Evolutionary conservation across 805 yeast species (phyloP), one percentile per base, ranked within the genome.

Genomic region (Starmerella powellii): DNA sequence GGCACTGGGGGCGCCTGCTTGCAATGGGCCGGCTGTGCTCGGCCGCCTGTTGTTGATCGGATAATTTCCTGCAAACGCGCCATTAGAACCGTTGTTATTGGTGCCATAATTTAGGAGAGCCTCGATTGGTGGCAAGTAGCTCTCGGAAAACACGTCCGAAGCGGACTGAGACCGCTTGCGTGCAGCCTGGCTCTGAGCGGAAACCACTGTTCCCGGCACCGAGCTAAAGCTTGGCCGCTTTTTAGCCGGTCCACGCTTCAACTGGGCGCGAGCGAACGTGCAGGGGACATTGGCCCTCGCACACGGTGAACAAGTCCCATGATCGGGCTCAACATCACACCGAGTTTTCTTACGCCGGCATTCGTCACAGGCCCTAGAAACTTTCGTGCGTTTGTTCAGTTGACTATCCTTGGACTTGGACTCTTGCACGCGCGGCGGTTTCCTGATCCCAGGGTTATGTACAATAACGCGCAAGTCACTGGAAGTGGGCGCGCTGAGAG

Each of bases 191-290:
- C 8, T 18, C 23, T 17, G 19, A 18, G 18, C 27, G 37, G 34
- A 16, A 41, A 26, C 20, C 12, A 32, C 37, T 4, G 20, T 20
- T 15, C 19, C 21, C 31, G 35, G 26, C n/a, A 15, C 8, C 21
- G 35, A 6, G 10, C 40, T 34, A 32, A 31, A 46, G 37, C 50
- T 42, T 26, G 46, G 39, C n/a, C 47, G 47, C 21, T 78, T 75
- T 51, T 73, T 74, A 1, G 76, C 65, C 3, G 81, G 81, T 1
- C 81, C 81, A 41, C 81, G 62, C 49, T 76, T 75, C 55, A 75
- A 61, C 21, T 80, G 81, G 20, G 71, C 61, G 27, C 80, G 63
- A 19, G 72, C 65, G 51, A 74, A 75, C 8, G 74, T 63, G 59
- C 81, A 75, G 21, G 58, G 59, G 23, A 71, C 76, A 49, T 67